Base-by-base conservation (phyloP, 331 rosid genomes). In the Cydonia oblonga region DNA sequence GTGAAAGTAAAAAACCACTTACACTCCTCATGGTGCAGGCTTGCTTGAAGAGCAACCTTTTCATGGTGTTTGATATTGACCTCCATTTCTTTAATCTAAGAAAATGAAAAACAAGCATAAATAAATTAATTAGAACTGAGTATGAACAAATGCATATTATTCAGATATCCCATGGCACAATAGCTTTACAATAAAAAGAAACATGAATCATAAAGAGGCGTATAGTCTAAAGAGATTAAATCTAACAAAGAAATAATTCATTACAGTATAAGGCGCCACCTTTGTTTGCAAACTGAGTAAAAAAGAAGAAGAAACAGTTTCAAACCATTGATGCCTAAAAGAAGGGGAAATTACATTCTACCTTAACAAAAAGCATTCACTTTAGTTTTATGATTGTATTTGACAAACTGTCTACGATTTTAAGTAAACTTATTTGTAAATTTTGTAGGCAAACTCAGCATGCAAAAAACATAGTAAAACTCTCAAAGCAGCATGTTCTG, bases 81-180 rank as follows among this genome's bases (percentile, higher is more conserved):
- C 81, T 93, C 97, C 84, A 81, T 56, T 80, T 89, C 96, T 80
- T 82, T 87, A 77, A 89, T 91, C 98, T 93, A 77, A 66, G 66
- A 78, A 73, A 71, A 78, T 73, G 58, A 46, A 22, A 74, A 76
- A 74, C 64, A 60, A 51, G 66, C 66, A 69, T 9, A 74, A 24
- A 74, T 71, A 49, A 74, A 13, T 64, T 28, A 40, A 64, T 30
- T 30, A 52, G 61, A 66, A 42, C 66, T 3, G 64, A 74, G 52
- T 5, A 44, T 44, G 19, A 44, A 14, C 5, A 24, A 33, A 56
- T 62, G 46, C 7, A 6, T 24, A 51, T 19, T 32, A 56, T 16
- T 26, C 15, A 29, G 38, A 20, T 15, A 29, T 1, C 8, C 11
- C 6, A 35, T 19, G 57, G 23, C 26, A 49, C 23, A n/a, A 66